A percentile compares a stretch with the other conserved stretches of the same genome.
phyloP scores from a whole-genome alignment of 495 filamentous ascomycete genomes.

The Hyaloscypha hepaticicola region DNA sequence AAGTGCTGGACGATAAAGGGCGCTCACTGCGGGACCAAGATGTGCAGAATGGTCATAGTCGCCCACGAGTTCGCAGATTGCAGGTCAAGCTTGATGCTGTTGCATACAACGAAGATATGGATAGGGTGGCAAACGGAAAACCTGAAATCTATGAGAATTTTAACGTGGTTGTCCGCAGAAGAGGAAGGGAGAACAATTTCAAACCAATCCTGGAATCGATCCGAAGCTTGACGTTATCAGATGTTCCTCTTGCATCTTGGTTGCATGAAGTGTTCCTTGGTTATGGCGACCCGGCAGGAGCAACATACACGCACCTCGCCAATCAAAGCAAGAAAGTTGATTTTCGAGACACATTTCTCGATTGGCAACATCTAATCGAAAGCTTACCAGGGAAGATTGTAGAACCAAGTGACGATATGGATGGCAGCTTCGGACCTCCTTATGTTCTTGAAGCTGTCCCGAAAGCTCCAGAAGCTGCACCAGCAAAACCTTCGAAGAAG shows the following conservation, averaged over 20 bases:
- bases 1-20: constrained; percentile 87
- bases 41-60: constrained; percentile 51
- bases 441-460: constrained; percentile 73
- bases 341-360: constrained; percentile 89
- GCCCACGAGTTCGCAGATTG: constrained; percentile 60
- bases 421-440: constrained; percentile 78
- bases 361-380: constrained; percentile 92
- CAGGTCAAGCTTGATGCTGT: constrained; percentile 78
- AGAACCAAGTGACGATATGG: constrained; percentile 67
- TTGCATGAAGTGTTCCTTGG: constrained; percentile 95
- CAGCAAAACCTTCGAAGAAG: constrained; percentile 69
- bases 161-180: constrained; percentile 83
- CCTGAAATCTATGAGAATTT: constrained; percentile 79
- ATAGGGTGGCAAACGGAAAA: constrained; percentile 59
- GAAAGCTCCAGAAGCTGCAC: constrained; percentile 43
- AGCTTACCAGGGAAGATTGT: constrained; percentile 82
- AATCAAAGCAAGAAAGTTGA: constrained; percentile 78
- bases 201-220: constrained; percentile 91
- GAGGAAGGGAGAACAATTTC: constrained; percentile 94
- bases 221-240: constrained; percentile 77
- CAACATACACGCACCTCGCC: constrained; percentile 78
- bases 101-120: constrained; percentile 77
- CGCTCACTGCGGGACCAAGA: constrained; percentile 63
- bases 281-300: constrained; percentile 87
- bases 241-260: constrained; percentile 86